Conservation (phyloP, 1,139 yeast species). For the Debaryomyces sp. region DNA sequence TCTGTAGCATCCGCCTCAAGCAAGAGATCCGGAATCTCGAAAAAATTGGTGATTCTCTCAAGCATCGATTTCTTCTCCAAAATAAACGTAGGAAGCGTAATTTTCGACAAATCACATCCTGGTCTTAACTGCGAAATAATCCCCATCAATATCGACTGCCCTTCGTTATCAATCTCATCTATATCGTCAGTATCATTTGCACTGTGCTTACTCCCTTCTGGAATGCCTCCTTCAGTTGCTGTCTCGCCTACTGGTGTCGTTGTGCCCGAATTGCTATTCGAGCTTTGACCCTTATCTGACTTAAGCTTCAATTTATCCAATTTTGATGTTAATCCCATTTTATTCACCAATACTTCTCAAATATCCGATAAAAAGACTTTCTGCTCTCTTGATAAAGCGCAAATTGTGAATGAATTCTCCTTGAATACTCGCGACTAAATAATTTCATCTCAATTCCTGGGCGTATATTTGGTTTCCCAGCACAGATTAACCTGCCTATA, state of each 20-base stretch:
- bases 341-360: background rate
- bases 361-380: background rate
- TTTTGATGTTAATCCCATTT: conserved; percentile 41
- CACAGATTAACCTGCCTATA: background rate
- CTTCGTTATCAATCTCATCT: conserved; percentile 89
- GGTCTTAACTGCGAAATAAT: conserved; percentile 91
- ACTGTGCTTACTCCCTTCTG: conserved; percentile 3
- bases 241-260: background rate
- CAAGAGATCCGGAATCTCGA: conserved; percentile 79
- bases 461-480: background rate
- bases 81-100: conserved; percentile 92
- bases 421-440: background rate
- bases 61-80: conserved; percentile 94
- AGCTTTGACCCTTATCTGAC: conserved; percentile 12
- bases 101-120: conserved; percentile 86
- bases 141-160: conserved; percentile 81
- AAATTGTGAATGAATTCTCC: background rate
- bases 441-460: background rate
- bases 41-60: conserved; percentile 88
- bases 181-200: conserved; percentile 57
- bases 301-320: conserved; percentile 34
- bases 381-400: background rate
- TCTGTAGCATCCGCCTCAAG: conserved; percentile 63
- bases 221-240: conserved; percentile 1
- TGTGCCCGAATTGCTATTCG: background rate